Evolutionary conservation across 2,329 filamentous ascomycete species (phyloP).

Genomic region (Clonostachys chloroleuca): DNA sequence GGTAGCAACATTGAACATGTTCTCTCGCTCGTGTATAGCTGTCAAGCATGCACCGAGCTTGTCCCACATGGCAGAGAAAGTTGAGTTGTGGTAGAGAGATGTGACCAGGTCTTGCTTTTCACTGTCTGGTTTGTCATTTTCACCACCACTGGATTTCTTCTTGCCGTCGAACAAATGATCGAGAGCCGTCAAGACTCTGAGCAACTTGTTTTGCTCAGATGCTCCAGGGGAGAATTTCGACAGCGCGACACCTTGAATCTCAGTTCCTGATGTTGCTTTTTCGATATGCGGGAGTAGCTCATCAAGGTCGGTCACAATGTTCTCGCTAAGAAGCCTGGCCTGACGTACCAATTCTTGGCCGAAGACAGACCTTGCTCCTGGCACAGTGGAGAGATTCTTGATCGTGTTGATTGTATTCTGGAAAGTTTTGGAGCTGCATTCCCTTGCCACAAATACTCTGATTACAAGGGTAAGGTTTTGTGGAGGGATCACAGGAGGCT

Average conservation of each 20-base stretch:
- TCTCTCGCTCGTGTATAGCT: slow-evolving; percentile 85
- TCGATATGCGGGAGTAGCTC: slow-evolving; percentile 83
- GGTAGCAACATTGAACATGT: slow-evolving; percentile 95
- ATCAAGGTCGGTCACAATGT: slow-evolving; percentile 79
- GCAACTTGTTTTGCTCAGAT: slow-evolving; percentile 93
- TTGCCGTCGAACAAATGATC: slow-evolving; percentile 94
- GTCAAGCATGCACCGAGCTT: slow-evolving; percentile 86
- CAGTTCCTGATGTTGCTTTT: slow-evolving; percentile 81
- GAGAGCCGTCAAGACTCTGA: slow-evolving; percentile 86
- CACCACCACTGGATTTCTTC: slow-evolving; percentile 46
- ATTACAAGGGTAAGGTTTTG: slow-evolving; percentile 92
- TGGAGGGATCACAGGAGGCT: slow-evolving; percentile 80
- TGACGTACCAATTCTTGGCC: slow-evolving; percentile 90
- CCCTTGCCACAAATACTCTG: slow-evolving; percentile 90
- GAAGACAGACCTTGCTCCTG: slow-evolving; percentile 83
- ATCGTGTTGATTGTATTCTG: slow-evolving; percentile 97
- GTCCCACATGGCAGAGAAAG: slow-evolving; percentile 87
- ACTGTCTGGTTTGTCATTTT: slow-evolving; percentile 39
- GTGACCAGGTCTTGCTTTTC: slow-evolving; percentile 82
- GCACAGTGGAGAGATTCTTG: slow-evolving; percentile 92
- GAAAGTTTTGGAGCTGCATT: slow-evolving; percentile 97
- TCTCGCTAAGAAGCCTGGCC: slow-evolving; percentile 77
- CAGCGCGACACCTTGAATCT: slow-evolving; percentile 90
- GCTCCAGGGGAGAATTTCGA: slow-evolving; percentile 94
- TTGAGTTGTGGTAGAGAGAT: slow-evolving; percentile 84